Base-by-base conservation (phyloP, 2,329 filamentous ascomycete species). In the Zalaria obscura region DNA sequence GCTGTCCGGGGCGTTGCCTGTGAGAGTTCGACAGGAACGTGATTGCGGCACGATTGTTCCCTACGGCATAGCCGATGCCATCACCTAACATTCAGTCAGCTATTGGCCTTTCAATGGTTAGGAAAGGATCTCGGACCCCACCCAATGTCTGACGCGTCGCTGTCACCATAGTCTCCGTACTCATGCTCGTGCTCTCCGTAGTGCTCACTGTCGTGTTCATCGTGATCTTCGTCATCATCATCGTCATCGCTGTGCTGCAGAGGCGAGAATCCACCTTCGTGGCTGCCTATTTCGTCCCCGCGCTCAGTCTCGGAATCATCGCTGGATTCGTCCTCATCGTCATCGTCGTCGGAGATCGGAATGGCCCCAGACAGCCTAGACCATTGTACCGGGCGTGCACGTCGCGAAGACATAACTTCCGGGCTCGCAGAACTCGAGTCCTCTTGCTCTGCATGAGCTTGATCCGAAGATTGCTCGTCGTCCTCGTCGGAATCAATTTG, bases 301-400 rank as follows among this genome's bases (percentile, higher is more conserved):
- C 42, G 27, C 18, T 44, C 42, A 7, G 42, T 32, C 10, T 36
- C 33, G 31, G 35, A 36, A 27, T 36, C 42, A 28, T 40, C 39
- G n/a, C 39, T 41, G 18, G 40, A 39, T 5, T 43, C 37, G 27
- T 35, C 27, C 5, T 40, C 38, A 9, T 34, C 29, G n/a, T 39
- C 26, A 25, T 38, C 36, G 36, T 27, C 26, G 36, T 38, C 36
- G 11, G n/a, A 25, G 36, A 27, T 27, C 10, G 9, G 5, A 5
- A 25, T 27, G 18, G 8, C 8, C 27, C 25, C 11, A 8, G 8
- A 5, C 26, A 6, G 34, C 25, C 34, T 7, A 7, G 7, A 36
- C 7, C 11, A 3, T 10, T 38, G n/a, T 25, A 9, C 11, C 8
- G 11, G 8, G 7, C 25, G n/a, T 3, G 40, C 27, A 27, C 18